Evolutionary conservation across 73 alveolate species (phyloP).

Genomic region (Durusdinium trenchii): DNA sequence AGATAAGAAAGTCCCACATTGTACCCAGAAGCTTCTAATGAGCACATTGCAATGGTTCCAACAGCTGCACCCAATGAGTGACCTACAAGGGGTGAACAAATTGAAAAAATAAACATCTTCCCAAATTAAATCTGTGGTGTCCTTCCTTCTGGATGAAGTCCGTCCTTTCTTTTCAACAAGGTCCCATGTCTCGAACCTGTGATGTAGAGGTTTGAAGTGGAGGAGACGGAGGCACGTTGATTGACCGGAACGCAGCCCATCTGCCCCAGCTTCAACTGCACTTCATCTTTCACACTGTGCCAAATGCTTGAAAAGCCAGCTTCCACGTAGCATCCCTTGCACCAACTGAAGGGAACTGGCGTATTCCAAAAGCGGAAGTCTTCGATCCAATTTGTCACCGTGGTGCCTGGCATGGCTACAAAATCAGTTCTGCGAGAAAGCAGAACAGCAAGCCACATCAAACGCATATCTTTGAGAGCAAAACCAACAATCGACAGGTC

Average conservation of each 20-base stretch:
- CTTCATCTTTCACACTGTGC: constrained; percentile 32
- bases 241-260: constrained; percentile 44
- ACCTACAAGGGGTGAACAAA: no score
- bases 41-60: constrained; percentile 34
- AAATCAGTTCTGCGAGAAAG: background rate
- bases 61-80: constrained; percentile 64
- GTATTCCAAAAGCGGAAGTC: constrained; percentile 90
- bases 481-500: background rate
- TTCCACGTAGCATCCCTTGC: constrained; percentile 93
- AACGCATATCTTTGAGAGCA: background rate
- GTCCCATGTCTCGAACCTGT: no score
- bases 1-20: constrained; percentile 87
- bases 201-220: constrained; percentile 27
- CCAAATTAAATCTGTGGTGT: no score
- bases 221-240: background rate
- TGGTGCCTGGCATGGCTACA: background rate
- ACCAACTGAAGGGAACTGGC: constrained; percentile 64
- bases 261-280: background rate
- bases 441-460: background rate
- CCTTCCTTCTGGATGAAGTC: no score
- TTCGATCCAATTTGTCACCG: constrained; percentile 52
- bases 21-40: constrained; percentile 58
- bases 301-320: constrained; percentile 71
- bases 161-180: no score
- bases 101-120: no score